These are phyloP conservation scores for Eremochloa ophiuroides DNA, from an alignment of 176 grass and related monocot species.

Conservation along the genomic window DNA sequence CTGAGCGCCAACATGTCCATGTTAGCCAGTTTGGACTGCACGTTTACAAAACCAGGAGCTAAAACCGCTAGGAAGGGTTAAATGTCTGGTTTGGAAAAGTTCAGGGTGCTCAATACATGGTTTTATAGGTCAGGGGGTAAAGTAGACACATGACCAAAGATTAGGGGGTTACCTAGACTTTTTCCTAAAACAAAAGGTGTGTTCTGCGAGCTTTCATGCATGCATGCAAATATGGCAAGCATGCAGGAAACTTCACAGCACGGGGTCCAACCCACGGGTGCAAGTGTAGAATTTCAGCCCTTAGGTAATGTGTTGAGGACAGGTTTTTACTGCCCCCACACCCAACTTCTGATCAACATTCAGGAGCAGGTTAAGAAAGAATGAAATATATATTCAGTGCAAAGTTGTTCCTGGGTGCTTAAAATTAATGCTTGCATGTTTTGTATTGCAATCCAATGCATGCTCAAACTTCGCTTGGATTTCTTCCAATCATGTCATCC, in stretches of 20 bases:
- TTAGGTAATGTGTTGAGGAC: neutral
- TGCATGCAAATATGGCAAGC: neutral
- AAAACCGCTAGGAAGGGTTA: no score
- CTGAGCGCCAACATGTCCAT: no score
- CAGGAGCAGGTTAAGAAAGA: neutral
- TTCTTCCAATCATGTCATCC: neutral
- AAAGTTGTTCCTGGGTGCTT: neutral
- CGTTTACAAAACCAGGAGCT: no score
- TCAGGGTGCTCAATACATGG: no score
- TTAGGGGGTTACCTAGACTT: no score
- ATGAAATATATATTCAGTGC: neutral
- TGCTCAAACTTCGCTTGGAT: neutral
- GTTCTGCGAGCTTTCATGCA: neutral
- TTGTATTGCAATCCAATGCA: slow-evolving; percentile 3
- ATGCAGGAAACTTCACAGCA: neutral
- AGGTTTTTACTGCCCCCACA: neutral
- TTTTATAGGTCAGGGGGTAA: no score
- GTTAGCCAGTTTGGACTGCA: no score
- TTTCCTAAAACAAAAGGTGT: no score
- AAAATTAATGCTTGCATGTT: neutral
- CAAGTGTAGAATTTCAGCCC: no score
- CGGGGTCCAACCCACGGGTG: no score
- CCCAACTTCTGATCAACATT: neutral
- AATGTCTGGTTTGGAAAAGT: no score
- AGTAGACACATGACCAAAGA: no score